These are phyloP conservation scores for Lipomyces starkeyi DNA, from an alignment of 805 yeast species.

Conservation along the genomic window DNA sequence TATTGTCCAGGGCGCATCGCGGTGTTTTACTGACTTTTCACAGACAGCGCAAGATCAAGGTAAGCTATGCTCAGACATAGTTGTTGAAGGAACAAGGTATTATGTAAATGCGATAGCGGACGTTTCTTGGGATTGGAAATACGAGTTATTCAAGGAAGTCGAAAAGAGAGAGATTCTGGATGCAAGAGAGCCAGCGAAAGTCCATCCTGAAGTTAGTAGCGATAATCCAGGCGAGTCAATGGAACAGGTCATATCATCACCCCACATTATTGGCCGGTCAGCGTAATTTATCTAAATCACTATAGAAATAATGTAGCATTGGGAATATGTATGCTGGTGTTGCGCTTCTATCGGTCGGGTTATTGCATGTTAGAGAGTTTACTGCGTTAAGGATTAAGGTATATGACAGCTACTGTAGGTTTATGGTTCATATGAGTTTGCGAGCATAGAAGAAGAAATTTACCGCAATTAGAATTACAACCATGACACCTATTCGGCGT, in stretches of 20 bases:
- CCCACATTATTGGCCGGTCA: not conserved
- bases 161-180: not conserved
- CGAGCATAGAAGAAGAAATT: not conserved
- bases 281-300: not conserved
- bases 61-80: constrained; percentile 8
- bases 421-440: not conserved
- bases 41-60: constrained; percentile 19
- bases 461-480: not conserved
- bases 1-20: not conserved
- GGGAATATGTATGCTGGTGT: not conserved
- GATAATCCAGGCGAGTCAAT: not conserved
- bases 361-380: not conserved
- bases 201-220: not conserved
- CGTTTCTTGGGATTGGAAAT: constrained; percentile 14
- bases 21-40: not conserved
- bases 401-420: not conserved
- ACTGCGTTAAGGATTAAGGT: no score
- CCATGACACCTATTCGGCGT: not conserved
- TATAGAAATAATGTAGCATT: not conserved
- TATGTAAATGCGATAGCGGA: constrained; percentile 4
- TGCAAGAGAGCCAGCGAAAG: not conserved
- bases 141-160: constrained; percentile 10
- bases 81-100: constrained; percentile 18
- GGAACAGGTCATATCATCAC: not conserved
- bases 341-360: not conserved